These are phyloP conservation scores for Strobilomyces confusus DNA, from an alignment of 768 basidiomycete genomes.

Conservation along the genomic window DNA sequence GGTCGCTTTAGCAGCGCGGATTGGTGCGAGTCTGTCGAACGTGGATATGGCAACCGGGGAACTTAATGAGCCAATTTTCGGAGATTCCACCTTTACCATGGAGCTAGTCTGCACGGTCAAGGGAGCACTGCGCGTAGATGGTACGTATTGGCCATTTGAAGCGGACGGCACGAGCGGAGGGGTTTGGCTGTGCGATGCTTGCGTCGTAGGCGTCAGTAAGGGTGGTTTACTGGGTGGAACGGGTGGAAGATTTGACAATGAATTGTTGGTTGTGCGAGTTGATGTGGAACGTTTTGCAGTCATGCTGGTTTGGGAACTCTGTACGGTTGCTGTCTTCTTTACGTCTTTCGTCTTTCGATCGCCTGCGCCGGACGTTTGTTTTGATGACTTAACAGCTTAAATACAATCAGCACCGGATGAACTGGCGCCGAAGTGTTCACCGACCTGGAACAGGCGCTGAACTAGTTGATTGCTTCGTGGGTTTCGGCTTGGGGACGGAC, in stretches of 20 bases:
- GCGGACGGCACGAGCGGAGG: background rate
- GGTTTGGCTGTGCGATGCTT: background rate
- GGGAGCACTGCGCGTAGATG: background rate
- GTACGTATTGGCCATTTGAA: background rate
- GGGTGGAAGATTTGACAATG: conserved; percentile 11
- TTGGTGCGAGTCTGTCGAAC: conserved; percentile 30
- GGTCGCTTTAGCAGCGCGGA: conserved; percentile 31
- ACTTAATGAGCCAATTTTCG: conserved; percentile 6
- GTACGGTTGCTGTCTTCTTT: conserved; percentile 1
- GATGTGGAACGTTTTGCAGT: conserved; percentile 1
- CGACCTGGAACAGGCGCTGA: conserved; percentile 9
- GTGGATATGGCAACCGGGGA: conserved; percentile 4
- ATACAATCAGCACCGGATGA: background rate
- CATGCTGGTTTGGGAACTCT: background rate
- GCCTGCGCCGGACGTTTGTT: background rate
- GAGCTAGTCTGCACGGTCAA: conserved; percentile 12
- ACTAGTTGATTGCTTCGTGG: conserved; percentile 1
- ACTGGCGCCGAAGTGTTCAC: background rate
- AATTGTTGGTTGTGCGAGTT: conserved; percentile 19
- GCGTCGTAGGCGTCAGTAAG: background rate
- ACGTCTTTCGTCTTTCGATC: conserved; percentile 2
- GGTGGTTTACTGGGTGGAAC: background rate
- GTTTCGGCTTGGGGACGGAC: conserved; percentile 14
- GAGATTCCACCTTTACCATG: conserved; percentile 18
- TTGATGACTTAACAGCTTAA: conserved; percentile 15